Conservation (phyloP, 2,329 filamentous ascomycete genomes). For the Aspergillus unguis region DNA sequence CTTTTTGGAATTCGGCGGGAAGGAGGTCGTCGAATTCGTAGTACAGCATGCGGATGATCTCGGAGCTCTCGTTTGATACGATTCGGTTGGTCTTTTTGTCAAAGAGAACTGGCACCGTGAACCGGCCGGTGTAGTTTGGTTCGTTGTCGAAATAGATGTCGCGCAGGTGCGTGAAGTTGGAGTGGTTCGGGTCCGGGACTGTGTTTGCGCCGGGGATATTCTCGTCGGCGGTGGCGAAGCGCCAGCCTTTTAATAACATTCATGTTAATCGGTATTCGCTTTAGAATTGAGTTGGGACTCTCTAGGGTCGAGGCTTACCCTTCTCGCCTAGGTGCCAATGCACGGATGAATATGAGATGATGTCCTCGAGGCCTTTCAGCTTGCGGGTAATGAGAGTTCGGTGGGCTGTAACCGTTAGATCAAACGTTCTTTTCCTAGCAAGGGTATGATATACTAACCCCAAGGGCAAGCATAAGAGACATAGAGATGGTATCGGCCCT, state of each 20-base stretch:
- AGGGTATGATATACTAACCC: conserved; percentile 46
- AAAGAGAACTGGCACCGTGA: conserved; percentile 81
- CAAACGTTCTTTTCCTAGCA: background rate
- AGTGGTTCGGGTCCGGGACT: conserved; percentile 57
- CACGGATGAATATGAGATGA: conserved; percentile 75
- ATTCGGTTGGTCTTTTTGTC: conserved; percentile 68
- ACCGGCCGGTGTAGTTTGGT: conserved; percentile 69
- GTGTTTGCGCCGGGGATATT: conserved; percentile 55
- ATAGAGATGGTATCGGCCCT: conserved; percentile 89
- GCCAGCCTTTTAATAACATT: conserved; percentile 61
- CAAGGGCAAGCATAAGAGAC: conserved; percentile 93
- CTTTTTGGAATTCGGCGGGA: conserved; percentile 54
- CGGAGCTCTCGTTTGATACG: conserved; percentile 79
- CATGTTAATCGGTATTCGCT: background rate
- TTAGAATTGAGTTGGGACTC: background rate
- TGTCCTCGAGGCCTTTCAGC: conserved; percentile 86
- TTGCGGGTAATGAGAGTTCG: conserved; percentile 82
- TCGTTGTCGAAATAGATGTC: conserved; percentile 77
- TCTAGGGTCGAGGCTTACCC: conserved; percentile 40
- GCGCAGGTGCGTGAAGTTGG: conserved; percentile 67
- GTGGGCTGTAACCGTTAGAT: conserved; percentile 56
- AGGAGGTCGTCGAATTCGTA: conserved; percentile 73
- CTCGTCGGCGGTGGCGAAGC: conserved; percentile 68
- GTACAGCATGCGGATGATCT: conserved; percentile 90
- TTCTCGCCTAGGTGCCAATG: conserved; percentile 82